Conservation (phyloP, 2,329 filamentous ascomycete genomes). For the Lithohypha guttulata region DNA sequence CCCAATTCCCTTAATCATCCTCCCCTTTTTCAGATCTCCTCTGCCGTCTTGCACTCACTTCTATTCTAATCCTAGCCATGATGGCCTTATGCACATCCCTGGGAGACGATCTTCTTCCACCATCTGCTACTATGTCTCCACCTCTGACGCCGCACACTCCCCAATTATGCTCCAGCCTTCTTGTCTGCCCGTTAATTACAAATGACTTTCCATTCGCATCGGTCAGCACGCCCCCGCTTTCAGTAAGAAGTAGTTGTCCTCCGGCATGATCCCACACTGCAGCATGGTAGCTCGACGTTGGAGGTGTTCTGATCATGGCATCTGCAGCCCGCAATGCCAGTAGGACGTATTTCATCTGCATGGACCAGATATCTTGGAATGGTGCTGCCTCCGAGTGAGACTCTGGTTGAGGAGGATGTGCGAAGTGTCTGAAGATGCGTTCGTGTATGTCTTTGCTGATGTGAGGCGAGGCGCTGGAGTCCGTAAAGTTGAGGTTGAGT, state of each 20-base stretch:
- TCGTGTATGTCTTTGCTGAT: slow-evolving; percentile 30
- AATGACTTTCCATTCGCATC: slow-evolving; percentile 42
- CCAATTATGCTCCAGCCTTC: slow-evolving; percentile 5
- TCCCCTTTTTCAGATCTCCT: background rate
- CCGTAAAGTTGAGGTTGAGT: slow-evolving; percentile 35
- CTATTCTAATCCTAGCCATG: background rate
- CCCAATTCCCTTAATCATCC: too few relatives aligned
- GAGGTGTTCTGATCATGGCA: slow-evolving; percentile 40
- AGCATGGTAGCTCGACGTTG: slow-evolving; percentile 33
- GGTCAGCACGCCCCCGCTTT: slow-evolving; percentile 40
- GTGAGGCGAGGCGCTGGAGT: slow-evolving; percentile 32
- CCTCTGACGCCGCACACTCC: slow-evolving; percentile 5
- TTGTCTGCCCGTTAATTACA: slow-evolving; percentile 29
- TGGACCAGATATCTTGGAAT: slow-evolving; percentile 40
- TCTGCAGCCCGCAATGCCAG: slow-evolving; percentile 39
- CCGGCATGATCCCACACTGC: slow-evolving; percentile 48
- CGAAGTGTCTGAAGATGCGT: slow-evolving; percentile 25
- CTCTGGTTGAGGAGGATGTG: slow-evolving; percentile 19
- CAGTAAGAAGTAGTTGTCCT: slow-evolving; percentile 41
- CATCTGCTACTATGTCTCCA: background rate
- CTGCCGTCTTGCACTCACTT: background rate
- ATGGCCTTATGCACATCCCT: background rate
- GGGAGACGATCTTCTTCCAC: background rate
- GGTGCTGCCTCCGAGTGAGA: slow-evolving; percentile 22
- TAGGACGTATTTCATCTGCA: slow-evolving; percentile 45